These are phyloP conservation scores for Ceratocystiopsis minuta DNA, from an alignment of 2,329 filamentous ascomycete genomes.

Conservation along the genomic window DNA sequence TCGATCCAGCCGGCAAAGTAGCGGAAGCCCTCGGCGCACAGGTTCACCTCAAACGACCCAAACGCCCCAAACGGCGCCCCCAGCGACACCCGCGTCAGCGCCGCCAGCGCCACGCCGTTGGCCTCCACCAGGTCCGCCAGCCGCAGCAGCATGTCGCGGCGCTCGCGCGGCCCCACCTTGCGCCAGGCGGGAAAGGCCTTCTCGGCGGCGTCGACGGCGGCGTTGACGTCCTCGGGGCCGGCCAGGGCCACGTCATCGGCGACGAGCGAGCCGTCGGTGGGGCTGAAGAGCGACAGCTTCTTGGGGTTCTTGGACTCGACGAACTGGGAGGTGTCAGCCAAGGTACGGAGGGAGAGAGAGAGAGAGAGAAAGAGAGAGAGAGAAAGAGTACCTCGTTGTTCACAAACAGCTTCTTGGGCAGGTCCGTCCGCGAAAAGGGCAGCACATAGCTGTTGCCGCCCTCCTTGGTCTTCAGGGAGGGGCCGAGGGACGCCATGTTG, in stretches of 20 bases:
- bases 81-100: slow-evolving; percentile 23
- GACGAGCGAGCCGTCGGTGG: slow-evolving; percentile 29
- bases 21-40: slow-evolving; percentile 34
- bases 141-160: slow-evolving; percentile 26
- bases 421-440: slow-evolving; percentile 15
- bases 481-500: slow-evolving; percentile 12
- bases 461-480: slow-evolving; percentile 8
- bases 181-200: slow-evolving; percentile 63
- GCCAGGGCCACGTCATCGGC: slow-evolving; percentile 28
- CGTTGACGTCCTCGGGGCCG: slow-evolving; percentile 40
- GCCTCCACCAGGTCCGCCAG: slow-evolving; percentile 25
- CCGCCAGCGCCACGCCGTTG: slow-evolving; percentile 17
- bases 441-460: slow-evolving; percentile 6
- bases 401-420: slow-evolving; percentile 21
- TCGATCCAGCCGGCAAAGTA: slow-evolving; percentile 21
- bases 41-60: slow-evolving; percentile 23
- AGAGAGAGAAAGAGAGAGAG: too few relatives aligned
- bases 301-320: slow-evolving; percentile 23
- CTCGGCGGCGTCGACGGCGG: slow-evolving; percentile 52
- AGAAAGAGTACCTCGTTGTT: slow-evolving; percentile 16
- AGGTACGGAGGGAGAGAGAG: neutral
- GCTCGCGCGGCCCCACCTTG: slow-evolving; percentile 51
- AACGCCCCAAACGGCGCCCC: slow-evolving; percentile 18
- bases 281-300: slow-evolving; percentile 30
- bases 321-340: slow-evolving; percentile 1